phyloP scores from a whole-genome alignment of 805 yeast genomes.

The Ogataea degrootiae region DNA sequence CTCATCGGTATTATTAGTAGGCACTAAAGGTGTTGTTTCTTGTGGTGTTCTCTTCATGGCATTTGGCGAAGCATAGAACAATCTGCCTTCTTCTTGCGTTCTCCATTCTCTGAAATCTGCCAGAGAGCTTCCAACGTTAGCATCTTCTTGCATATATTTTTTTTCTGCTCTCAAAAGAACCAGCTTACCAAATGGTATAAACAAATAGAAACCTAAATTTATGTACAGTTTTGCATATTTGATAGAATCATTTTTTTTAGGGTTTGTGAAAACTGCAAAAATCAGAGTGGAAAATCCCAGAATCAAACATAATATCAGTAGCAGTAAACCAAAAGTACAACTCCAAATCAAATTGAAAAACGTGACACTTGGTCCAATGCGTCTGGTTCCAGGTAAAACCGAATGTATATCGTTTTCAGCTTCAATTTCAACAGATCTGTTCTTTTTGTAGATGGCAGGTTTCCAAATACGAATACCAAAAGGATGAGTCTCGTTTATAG shows the following conservation, averaged over 20 bases:
- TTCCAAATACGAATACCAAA: conserved; percentile 99
- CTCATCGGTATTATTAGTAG: not conserved
- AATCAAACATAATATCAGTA: conserved; percentile 48
- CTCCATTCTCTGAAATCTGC: conserved; percentile 90
- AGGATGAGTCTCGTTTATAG: conserved; percentile 95
- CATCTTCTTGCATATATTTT: conserved; percentile 80
- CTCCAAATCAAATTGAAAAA: conserved; percentile 74
- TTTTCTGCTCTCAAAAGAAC: conserved; percentile 75
- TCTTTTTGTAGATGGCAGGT: conserved; percentile 92
- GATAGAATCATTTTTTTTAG: conserved; percentile 41
- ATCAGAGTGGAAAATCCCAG: conserved; percentile 44
- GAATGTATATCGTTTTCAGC: conserved; percentile 95
- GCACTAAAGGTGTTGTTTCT: conserved; percentile 17
- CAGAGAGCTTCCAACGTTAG: conserved; percentile 78
- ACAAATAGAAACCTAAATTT: conserved; percentile 63
- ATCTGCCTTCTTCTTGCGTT: conserved; percentile 65
- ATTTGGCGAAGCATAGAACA: conserved; percentile 71
- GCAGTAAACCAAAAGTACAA: conserved; percentile 60
- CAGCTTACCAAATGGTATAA: conserved; percentile 86
- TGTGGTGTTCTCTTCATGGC: conserved; percentile 10
- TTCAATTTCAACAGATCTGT: conserved; percentile 82
- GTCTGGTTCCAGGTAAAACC: conserved; percentile 39
- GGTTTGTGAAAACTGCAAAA: conserved; percentile 40
- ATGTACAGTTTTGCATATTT: conserved; percentile 59
- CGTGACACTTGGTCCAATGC: conserved; percentile 56